Conservation (phyloP, 2,329 filamentous ascomycete species). For the Furcasterigmium furcatum region DNA sequence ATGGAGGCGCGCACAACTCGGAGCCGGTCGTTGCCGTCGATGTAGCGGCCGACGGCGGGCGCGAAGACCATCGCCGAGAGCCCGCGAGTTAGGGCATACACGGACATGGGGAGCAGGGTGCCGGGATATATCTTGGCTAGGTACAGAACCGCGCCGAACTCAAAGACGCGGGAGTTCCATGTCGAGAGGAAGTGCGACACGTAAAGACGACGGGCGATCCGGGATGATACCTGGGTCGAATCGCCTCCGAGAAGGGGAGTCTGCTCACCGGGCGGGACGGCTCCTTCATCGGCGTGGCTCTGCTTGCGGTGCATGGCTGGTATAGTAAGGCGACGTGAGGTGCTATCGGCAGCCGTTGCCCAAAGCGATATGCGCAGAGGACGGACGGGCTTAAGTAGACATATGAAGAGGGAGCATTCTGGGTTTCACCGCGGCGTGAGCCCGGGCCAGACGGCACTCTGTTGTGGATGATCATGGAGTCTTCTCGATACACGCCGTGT, state of each 20-base stretch:
- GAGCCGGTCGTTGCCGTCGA: conserved; percentile 41
- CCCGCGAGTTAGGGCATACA: conserved; percentile 39
- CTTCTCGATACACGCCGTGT: no score
- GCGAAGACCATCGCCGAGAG: conserved; percentile 7
- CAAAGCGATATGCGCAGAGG: no score
- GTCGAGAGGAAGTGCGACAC: conserved; percentile 42
- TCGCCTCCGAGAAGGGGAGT: not conserved
- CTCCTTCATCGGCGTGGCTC: not conserved
- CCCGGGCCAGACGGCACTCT: no score
- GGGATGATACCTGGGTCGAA: not conserved
- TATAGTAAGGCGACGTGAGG: no score
- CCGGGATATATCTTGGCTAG: conserved; percentile 36
- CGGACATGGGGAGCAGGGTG: conserved; percentile 51
- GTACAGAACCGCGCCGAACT: conserved; percentile 43
- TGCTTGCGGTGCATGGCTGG: no score
- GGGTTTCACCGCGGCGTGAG: no score
- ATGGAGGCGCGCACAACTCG: conserved; percentile 31
- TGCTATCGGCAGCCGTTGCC: no score
- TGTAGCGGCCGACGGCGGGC: conserved; percentile 42
- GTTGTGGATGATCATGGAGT: no score
- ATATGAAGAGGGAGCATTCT: no score
- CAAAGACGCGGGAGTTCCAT: conserved; percentile 46
- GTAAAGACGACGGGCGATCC: conserved; percentile 25
- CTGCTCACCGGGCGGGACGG: not conserved
- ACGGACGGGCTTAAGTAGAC: no score